Evolutionary conservation across 2,329 filamentous ascomycete genomes (phyloP), one percentile per base, ranked within the genome.

Genomic region (Alternaria metachromatica): DNA sequence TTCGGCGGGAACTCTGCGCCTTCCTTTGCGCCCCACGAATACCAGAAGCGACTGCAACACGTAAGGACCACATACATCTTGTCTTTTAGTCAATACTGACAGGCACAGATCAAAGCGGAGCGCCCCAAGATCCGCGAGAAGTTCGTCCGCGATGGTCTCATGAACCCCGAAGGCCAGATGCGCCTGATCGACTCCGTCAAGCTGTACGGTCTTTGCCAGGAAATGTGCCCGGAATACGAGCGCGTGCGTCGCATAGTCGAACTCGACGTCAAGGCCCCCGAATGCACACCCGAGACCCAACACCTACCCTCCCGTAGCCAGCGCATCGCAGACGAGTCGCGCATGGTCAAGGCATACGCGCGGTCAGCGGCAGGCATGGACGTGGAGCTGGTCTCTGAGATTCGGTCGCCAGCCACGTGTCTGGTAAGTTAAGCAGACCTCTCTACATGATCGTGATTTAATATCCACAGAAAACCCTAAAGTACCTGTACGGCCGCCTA

Each of bases 141-240:
- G 55, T 68, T 78, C 58, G 70, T 78, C 55, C 43, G 66, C 9
- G 62, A 75, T 37, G 61, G 71, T 9, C 71, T 72, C 21, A 76
- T 78, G 77, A 76, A 90, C 72, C 88, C 88, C 6, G 84, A 88
- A 62, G 87, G 76, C 46, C 87, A 86, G n/a, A 87, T 86, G 57
- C 83, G 82, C 23, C 80, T 90, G 62, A 83, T 84, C 28, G 84
- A 89, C 65, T 87, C 88, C 26, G 88, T 90, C 70, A 89, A 86
- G 20, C 84, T 86, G 0, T 84, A 88, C 6, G 88, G 88, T 55
- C 87, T 85, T 55, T 90, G 88, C 76, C 84, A 83, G 43, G 85
- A 87, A 67, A 90, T 90, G 87, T 90, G 88, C 72, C 86, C 88
- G 3, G 87, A 89, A 66, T 89, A 83, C 62, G 88, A 90, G 78